phyloP scores from a whole-genome alignment of 176 grass and related monocot species.

The Themeda triandra region DNA sequence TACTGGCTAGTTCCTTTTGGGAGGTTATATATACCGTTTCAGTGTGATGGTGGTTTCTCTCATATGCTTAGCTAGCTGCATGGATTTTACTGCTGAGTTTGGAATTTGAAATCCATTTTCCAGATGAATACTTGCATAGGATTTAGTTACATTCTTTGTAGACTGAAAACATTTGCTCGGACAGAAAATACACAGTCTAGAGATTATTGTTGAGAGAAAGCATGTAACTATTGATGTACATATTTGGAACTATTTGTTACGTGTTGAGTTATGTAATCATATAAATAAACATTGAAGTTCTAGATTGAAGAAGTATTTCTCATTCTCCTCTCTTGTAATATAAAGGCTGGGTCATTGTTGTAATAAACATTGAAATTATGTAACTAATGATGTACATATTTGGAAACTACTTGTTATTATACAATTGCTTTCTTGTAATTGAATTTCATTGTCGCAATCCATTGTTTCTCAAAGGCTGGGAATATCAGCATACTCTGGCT shows the following conservation, averaged over 20 bases:
- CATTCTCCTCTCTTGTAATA: not conserved
- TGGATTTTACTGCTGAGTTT: not conserved
- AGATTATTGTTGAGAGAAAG: constrained; percentile 3
- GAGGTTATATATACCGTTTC: not conserved
- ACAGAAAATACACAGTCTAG: not conserved
- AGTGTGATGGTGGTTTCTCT: not conserved
- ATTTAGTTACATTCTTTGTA: constrained; percentile 20
- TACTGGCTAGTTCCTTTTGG: not conserved
- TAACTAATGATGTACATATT: not conserved
- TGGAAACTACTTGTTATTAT: not conserved
- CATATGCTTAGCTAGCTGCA: not conserved
- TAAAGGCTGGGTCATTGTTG: not conserved
- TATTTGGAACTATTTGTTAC: not conserved
- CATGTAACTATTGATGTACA: not conserved
- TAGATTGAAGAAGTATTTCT: not conserved
- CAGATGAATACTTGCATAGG: not conserved
- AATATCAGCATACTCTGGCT: not conserved
- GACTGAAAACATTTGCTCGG: not conserved
- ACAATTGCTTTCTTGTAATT: not conserved
- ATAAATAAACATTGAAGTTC: not conserved
- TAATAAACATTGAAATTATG: not conserved
- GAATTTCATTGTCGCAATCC: not conserved
- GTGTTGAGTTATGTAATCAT: not conserved
- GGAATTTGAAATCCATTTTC: not conserved
- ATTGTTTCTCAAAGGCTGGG: not conserved